A percentile compares a stretch with the other conserved stretches of the same genome.
phyloP scores from a whole-genome alignment of 441 rosid species.

The Croton laevigatus region DNA sequence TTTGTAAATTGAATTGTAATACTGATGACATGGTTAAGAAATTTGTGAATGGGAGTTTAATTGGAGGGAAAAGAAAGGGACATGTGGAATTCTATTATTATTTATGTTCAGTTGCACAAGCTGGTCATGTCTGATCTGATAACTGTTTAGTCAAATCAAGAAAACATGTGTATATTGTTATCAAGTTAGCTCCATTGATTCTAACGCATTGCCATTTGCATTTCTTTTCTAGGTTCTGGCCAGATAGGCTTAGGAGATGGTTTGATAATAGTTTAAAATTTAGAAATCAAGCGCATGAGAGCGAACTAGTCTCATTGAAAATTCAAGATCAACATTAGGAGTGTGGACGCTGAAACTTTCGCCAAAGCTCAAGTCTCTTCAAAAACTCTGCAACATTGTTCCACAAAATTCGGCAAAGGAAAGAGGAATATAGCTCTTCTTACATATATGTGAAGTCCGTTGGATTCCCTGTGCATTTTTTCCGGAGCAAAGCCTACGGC shows the following conservation, averaged over 20 bases:
- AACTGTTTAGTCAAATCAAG: neutral
- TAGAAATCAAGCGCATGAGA: constrained; percentile 56
- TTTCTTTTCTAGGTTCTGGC: constrained; percentile 58
- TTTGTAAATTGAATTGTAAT: too few species aligned
- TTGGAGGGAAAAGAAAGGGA: too few species aligned
- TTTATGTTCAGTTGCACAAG: neutral
- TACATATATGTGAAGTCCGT: constrained; percentile 5
- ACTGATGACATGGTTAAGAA: too few species aligned
- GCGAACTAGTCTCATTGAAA: constrained; percentile 77
- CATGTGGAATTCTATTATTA: too few species aligned
- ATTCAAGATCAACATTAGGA: constrained; percentile 55
- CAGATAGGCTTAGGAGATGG: constrained; percentile 66
- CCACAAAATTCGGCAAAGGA: neutral
- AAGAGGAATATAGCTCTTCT: neutral
- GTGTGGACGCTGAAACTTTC: neutral
- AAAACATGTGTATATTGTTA: neutral
- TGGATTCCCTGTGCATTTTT: neutral
- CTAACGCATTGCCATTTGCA: constrained; percentile 5
- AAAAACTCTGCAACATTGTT: neutral
- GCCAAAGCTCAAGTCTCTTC: neutral
- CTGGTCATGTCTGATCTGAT: neutral
- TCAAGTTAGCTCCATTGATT: constrained; percentile 1
- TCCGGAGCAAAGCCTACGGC: neutral
- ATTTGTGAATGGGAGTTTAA: too few species aligned
- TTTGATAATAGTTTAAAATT: constrained; percentile 44